These are phyloP conservation scores for Ceratocystis smalleyi DNA, from an alignment of 2,329 filamentous ascomycete species.

Conservation along the genomic window DNA sequence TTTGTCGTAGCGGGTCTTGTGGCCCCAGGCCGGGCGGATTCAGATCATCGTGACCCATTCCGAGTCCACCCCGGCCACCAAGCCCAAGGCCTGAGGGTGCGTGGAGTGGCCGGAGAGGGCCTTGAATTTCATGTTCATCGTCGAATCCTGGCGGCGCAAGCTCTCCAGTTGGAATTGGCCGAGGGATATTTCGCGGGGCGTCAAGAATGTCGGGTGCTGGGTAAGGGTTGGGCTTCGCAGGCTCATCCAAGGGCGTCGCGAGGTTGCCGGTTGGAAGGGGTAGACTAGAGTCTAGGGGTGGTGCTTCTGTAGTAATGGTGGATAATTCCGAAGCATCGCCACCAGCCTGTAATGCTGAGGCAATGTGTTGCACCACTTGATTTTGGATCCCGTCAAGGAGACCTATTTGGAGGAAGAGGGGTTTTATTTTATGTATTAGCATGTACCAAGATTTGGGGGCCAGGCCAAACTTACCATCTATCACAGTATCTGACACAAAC, in stretches of 20 bases:
- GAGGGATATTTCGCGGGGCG: slow-evolving; percentile 22
- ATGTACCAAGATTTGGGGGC: not conserved
- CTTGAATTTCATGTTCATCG: slow-evolving; percentile 73
- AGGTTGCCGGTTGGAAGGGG: slow-evolving; percentile 45
- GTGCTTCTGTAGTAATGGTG: not conserved
- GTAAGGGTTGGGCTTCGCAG: slow-evolving; percentile 26
- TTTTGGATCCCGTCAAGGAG: slow-evolving; percentile 58
- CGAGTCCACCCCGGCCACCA: slow-evolving; percentile 41
- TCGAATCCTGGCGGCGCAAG: slow-evolving; percentile 84
- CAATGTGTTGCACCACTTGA: slow-evolving; percentile 69
- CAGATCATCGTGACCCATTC: slow-evolving; percentile 72
- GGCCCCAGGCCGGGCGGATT: slow-evolving; percentile 78
- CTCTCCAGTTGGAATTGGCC: slow-evolving; percentile 48
- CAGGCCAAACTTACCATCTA: slow-evolving; percentile 31
- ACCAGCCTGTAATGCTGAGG: slow-evolving; percentile 60
- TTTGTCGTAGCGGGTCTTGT: slow-evolving; percentile 60
- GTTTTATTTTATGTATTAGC: not conserved
- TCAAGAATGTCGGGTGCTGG: slow-evolving; percentile 21
- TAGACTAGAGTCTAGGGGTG: slow-evolving; percentile 15
- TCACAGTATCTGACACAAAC: slow-evolving; percentile 58
- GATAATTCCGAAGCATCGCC: slow-evolving; percentile 42
- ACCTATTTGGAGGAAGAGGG: slow-evolving; percentile 26
- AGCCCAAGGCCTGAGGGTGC: not conserved
- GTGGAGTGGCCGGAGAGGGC: slow-evolving; percentile 35
- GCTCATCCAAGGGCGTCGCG: slow-evolving; percentile 38